Conservation (phyloP, 179 eudicot genomes). For the Vitellaria paradoxa region DNA sequence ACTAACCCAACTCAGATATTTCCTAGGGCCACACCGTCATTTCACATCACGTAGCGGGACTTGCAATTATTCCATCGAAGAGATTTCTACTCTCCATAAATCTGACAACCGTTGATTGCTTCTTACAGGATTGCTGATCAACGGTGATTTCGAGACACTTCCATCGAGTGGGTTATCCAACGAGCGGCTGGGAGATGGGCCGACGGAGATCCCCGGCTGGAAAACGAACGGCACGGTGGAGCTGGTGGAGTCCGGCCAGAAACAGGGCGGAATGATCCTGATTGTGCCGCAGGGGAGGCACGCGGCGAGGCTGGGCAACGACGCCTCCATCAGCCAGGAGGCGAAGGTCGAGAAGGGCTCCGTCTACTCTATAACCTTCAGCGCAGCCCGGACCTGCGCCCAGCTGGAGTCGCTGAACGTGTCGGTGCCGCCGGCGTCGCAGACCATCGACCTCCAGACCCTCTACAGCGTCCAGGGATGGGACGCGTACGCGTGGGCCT, state of each 20-base stretch:
- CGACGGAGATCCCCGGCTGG: conserved; percentile 71
- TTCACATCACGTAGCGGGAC: no score
- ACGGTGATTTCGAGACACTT: conserved; percentile 91
- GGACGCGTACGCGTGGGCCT: conserved; percentile 96
- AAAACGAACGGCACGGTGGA: conserved; percentile 83
- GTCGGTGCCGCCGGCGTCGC: conserved; percentile 66
- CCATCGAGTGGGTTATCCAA: conserved; percentile 77
- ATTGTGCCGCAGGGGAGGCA: conserved; percentile 80
- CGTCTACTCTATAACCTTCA: conserved; percentile 79
- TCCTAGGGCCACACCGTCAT: no score
- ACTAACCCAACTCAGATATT: no score
- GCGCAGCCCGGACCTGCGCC: conserved; percentile 97
- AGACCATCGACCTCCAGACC: conserved; percentile 82
- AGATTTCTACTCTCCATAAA: no score
- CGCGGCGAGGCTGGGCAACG: conserved; percentile 87
- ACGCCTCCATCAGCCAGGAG: conserved; percentile 85
- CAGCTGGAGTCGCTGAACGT: conserved; percentile 96
- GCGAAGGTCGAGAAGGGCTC: conserved; percentile 71
- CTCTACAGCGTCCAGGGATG: conserved; percentile 93
- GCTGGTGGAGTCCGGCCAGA: conserved; percentile 81
- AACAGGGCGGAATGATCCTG: conserved; percentile 97
- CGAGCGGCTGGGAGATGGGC: conserved; percentile 46
- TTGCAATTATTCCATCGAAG: no score
- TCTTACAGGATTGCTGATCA: conserved; percentile 56
- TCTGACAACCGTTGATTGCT: neutral